A percentile compares a stretch with the other conserved stretches of the same genome.
Evolutionary conservation across 2,329 filamentous ascomycete genomes (phyloP).

Genomic region (Colletotrichum sp.): DNA sequence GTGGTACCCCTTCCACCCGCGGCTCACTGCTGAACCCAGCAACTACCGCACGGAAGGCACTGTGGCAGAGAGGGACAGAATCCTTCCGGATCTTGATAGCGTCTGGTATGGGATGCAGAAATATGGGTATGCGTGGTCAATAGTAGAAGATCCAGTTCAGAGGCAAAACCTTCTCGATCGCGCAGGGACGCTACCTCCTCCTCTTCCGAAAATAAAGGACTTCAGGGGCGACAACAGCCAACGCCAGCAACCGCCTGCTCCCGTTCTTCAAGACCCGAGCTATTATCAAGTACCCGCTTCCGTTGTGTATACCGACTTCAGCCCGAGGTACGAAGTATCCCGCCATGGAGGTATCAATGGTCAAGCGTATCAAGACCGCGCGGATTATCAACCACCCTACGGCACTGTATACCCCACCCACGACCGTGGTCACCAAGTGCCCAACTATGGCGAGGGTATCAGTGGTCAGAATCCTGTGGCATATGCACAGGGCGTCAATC

Average conservation of each 20-base stretch:
- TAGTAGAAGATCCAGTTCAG: background rate
- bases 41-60: background rate
- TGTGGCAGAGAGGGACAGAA: background rate
- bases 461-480: background rate
- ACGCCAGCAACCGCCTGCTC: background rate
- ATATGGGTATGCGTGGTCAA: background rate
- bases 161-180: background rate
- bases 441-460: background rate
- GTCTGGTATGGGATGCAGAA: background rate
- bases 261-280: background rate
- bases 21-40: background rate
- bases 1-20: background rate
- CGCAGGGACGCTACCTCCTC: background rate
- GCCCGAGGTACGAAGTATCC: background rate
- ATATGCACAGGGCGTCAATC: background rate
- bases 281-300: background rate
- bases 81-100: background rate
- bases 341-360: background rate
- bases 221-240: background rate
- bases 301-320: background rate
- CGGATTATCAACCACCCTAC: background rate
- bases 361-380: background rate
- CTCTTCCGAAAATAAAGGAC: background rate
- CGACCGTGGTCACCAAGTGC: background rate
- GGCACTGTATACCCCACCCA: background rate